Percentiles rank a stretch among this genome's conserved stretches.
phyloP scores from a whole-genome alignment of 2,329 filamentous ascomycete genomes.

The Huntiella abstrusa region DNA sequence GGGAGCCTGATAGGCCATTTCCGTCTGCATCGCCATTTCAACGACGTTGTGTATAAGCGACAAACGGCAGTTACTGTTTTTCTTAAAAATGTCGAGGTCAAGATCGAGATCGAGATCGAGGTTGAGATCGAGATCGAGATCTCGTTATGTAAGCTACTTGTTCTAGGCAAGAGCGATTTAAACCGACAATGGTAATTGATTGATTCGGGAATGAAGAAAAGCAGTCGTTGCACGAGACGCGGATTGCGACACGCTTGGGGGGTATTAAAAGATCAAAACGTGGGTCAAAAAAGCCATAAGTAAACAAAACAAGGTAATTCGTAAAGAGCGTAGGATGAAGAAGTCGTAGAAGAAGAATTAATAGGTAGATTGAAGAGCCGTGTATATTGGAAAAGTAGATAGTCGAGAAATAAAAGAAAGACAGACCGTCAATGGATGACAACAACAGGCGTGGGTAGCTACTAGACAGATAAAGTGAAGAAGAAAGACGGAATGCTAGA shows the following conservation, averaged over 20 bases:
- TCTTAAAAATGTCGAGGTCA: not conserved
- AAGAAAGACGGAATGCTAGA: conserved; percentile 2
- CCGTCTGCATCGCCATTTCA: conserved; percentile 14
- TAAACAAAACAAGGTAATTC: not conserved
- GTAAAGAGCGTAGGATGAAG: not conserved
- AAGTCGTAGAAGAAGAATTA: not conserved
- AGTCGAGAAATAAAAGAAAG: not conserved
- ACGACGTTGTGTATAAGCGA: conserved; percentile 1
- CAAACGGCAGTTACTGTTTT: conserved; percentile 3
- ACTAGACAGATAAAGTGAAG: not conserved
- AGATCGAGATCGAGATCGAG: not conserved
- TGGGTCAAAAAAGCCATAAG: too few relatives aligned
- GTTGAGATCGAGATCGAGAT: not conserved
- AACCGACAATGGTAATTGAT: too few relatives aligned
- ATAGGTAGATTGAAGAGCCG: too few relatives aligned
- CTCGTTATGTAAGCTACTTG: too few relatives aligned
- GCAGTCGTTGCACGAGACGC: too few relatives aligned
- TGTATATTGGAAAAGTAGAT: too few relatives aligned
- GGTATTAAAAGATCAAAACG: too few relatives aligned
- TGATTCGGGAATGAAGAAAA: too few relatives aligned
- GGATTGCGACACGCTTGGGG: too few relatives aligned
- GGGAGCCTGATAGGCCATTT: conserved; percentile 29
- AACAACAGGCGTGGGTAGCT: not conserved
- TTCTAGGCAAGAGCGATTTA: too few relatives aligned
- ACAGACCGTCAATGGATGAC: not conserved